A percentile compares a stretch with the other conserved stretches of the same genome.
Evolutionary conservation across 495 filamentous ascomycete genomes (phyloP).

Genomic region (Acidiella bohemica): DNA sequence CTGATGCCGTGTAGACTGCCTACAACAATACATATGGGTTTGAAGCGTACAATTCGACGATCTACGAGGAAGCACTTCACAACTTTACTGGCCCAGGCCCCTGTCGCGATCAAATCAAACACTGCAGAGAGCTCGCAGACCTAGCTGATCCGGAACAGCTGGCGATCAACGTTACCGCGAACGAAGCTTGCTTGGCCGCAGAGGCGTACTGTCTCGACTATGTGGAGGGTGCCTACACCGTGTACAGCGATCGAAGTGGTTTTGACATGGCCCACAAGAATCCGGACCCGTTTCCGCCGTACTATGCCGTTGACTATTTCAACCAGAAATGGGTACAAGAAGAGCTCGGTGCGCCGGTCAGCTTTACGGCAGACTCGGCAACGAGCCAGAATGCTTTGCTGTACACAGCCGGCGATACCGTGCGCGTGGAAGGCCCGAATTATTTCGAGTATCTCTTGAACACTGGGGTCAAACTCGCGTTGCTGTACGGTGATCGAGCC

Average conservation of each 20-base stretch:
- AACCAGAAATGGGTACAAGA: constrained; percentile 22
- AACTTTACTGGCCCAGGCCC: too few relatives aligned
- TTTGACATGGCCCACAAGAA: constrained; percentile 21
- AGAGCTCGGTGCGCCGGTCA: constrained; percentile 26
- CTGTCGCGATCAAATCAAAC: constrained; percentile 12
- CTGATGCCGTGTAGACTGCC: too few relatives aligned
- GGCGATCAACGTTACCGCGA: constrained; percentile 29
- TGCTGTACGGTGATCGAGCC: constrained; percentile 29
- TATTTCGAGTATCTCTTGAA: constrained; percentile 38
- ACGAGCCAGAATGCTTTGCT: constrained; percentile 26
- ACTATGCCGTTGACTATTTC: constrained; percentile 2
- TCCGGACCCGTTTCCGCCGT: constrained; percentile 14
- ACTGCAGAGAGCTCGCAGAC: constrained; percentile 12
- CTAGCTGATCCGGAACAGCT: neutral
- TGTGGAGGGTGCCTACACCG: neutral
- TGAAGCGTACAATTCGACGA: constrained; percentile 19
- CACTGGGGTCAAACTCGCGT: constrained; percentile 31
- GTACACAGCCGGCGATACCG: constrained; percentile 17
- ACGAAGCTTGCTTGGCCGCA: constrained; percentile 34
- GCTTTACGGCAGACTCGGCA: constrained; percentile 24
- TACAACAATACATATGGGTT: constrained; percentile 29
- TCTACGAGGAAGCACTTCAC: constrained; percentile 3
- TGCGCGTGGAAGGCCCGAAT: constrained; percentile 12
- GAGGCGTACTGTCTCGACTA: constrained; percentile 23
- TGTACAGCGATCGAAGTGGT: constrained; percentile 6